Conservation (phyloP, 306 rosid genomes). For the Mimosa bimucronata region DNA sequence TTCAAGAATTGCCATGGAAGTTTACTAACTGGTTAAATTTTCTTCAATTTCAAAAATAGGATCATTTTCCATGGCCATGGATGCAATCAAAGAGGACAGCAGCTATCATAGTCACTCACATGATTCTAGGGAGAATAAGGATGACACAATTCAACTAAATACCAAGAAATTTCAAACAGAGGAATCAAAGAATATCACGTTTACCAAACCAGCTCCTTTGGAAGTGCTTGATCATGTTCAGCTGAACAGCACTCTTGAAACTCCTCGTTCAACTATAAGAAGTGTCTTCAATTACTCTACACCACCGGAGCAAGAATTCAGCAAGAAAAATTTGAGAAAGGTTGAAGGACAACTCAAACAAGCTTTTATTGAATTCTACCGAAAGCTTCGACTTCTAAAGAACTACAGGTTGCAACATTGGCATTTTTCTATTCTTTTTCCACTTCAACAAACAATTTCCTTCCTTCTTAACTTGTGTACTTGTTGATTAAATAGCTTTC, state of each 20-base stretch:
- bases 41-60: slow-evolving; percentile 42
- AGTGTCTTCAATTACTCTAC: slow-evolving; percentile 50
- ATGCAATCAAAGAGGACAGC: slow-evolving; percentile 53
- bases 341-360: slow-evolving; percentile 52
- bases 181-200: slow-evolving; percentile 19
- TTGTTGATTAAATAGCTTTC: slow-evolving; percentile 52
- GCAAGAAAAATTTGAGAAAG: slow-evolving; percentile 50
- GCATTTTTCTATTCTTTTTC: background rate
- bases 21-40: background rate
- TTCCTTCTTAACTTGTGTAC: background rate
- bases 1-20: background rate
- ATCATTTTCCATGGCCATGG: slow-evolving; percentile 46
- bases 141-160: slow-evolving; percentile 7
- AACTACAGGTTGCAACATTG: slow-evolving; percentile 50
- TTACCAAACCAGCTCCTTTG: slow-evolving; percentile 53
- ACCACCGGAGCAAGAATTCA: slow-evolving; percentile 55
- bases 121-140: slow-evolving; percentile 30
- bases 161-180: slow-evolving; percentile 29
- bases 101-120: slow-evolving; percentile 35
- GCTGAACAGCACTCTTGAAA: slow-evolving; percentile 56
- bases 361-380: slow-evolving; percentile 63
- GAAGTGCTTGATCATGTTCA: slow-evolving; percentile 55
- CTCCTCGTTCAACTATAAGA: slow-evolving; percentile 66
- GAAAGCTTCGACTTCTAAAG: slow-evolving; percentile 72
- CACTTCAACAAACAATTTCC: background rate